phyloP scores from a whole-genome alignment of 139 green algal genomes.

The Chlamydomonas schloesseri region DNA sequence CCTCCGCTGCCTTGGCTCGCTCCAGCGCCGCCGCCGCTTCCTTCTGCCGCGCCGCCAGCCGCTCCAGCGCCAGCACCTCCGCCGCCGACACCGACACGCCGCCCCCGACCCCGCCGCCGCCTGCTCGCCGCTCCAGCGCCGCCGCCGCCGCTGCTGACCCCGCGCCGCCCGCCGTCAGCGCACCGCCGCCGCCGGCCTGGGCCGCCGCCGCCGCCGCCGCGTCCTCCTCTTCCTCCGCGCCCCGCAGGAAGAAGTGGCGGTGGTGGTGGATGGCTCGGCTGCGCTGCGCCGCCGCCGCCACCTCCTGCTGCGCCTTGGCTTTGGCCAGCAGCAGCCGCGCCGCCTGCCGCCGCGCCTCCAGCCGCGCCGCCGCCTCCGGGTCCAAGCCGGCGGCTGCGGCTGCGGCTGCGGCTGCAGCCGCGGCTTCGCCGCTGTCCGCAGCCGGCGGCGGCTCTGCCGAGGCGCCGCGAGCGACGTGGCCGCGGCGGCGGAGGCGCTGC shows the following conservation, averaged over 20 bases:
- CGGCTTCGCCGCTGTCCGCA: neutral
- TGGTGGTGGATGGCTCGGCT: conserved; percentile 37
- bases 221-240: neutral
- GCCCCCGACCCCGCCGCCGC: neutral
- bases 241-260: conserved; percentile 32
- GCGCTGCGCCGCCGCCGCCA: conserved; percentile 31
- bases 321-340: conserved; percentile 29
- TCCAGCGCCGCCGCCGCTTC: neutral
- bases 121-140: neutral
- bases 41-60: conserved; percentile 20
- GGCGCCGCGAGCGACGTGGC: neutral
- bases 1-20: neutral
- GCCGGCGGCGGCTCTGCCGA: neutral
- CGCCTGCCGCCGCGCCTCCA: conserved; percentile 30
- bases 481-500: neutral
- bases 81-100: neutral
- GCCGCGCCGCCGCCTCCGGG: neutral
- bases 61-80: conserved; percentile 29
- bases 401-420: neutral
- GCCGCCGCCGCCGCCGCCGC: neutral
- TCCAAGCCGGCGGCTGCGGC: neutral
- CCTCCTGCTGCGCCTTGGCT: conserved; percentile 22
- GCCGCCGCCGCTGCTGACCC: neutral
- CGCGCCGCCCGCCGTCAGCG: conserved; percentile 9
- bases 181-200: neutral